Percentiles rank a stretch among this genome's conserved stretches.
Evolutionary conservation across 305 asterid species (phyloP).

Genomic region (Solanum chacoense): DNA sequence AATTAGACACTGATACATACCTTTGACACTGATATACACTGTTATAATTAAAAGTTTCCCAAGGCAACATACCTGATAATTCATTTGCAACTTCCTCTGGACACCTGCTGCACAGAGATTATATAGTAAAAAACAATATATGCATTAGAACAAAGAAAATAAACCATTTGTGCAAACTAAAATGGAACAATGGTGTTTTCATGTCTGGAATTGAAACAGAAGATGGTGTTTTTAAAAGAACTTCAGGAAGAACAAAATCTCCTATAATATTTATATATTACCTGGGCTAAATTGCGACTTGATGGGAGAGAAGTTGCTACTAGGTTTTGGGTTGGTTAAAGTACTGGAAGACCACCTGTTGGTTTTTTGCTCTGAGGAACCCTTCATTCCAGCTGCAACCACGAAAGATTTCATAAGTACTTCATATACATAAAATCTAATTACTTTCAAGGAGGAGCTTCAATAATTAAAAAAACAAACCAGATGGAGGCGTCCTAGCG

Average conservation of each 20-base stretch:
- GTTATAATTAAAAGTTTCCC: background rate
- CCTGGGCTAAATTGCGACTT: slow-evolving; percentile 50
- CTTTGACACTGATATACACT: background rate
- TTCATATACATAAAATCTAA: background rate
- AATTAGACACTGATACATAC: background rate
- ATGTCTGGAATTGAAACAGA: background rate
- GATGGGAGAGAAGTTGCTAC: slow-evolving; percentile 33
- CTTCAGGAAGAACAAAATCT: background rate
- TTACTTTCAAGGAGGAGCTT: background rate
- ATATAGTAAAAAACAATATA: background rate
- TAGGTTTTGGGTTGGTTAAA: slow-evolving; percentile 36
- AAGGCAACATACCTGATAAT: slow-evolving; percentile 37
- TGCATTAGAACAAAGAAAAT: background rate
- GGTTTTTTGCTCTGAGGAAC: slow-evolving; percentile 42
- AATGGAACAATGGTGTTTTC: background rate
- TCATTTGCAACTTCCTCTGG: slow-evolving; percentile 86
- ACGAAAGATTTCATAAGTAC: background rate
- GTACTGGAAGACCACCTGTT: slow-evolving; percentile 40
- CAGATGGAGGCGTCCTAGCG: slow-evolving; percentile 79
- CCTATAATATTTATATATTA: background rate
- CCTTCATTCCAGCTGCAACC: slow-evolving; percentile 57
- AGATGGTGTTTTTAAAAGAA: background rate
- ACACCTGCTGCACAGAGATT: slow-evolving; percentile 33
- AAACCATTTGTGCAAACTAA: background rate
- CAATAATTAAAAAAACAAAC: slow-evolving; percentile 28